A percentile compares a stretch with the other conserved stretches of the same genome.
phyloP scores from a whole-genome alignment of 495 filamentous ascomycete species.

The Penicillium argentinense region DNA sequence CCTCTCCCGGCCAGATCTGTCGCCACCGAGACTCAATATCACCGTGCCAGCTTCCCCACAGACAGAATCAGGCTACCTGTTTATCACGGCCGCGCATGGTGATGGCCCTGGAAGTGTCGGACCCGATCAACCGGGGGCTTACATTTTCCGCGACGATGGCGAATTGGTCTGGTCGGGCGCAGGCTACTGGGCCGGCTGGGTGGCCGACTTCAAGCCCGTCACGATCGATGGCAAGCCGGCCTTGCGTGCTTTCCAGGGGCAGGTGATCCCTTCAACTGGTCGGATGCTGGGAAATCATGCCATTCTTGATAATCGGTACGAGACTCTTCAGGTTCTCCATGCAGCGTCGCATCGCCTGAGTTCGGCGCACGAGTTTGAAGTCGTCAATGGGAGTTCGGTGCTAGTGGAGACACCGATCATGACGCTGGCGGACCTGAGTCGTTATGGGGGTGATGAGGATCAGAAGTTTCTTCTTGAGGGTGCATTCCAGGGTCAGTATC shows the following conservation, averaged over 20 bases:
- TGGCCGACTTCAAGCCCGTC: conserved; percentile 34
- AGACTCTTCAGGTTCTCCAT: conserved; percentile 42
- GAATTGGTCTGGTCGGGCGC: conserved; percentile 55
- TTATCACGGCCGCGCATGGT: conserved; percentile 37
- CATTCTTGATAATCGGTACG: conserved; percentile 47
- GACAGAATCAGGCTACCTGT: conserved; percentile 48
- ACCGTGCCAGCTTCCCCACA: conserved; percentile 42
- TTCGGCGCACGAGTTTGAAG: conserved; percentile 50
- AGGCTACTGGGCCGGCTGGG: conserved; percentile 46
- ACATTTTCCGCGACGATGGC: conserved; percentile 52
- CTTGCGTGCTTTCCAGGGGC: conserved; percentile 50
- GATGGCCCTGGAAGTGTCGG: conserved; percentile 21
- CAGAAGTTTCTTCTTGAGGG: conserved; percentile 36
- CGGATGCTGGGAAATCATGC: conserved; percentile 45
- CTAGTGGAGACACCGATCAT: conserved; percentile 33
- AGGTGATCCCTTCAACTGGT: conserved; percentile 44
- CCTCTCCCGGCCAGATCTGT: conserved; percentile 48
- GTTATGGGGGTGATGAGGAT: conserved; percentile 25
- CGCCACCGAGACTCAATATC: conserved; percentile 54
- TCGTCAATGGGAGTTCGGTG: conserved; percentile 32
- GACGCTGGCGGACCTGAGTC: conserved; percentile 19
- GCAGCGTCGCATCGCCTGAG: conserved; percentile 45
- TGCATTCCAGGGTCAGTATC: conserved; percentile 29
- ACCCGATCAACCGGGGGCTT: conserved; percentile 38
- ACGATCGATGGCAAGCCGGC: conserved; percentile 43